Evolutionary conservation across 1,284 basidiomycete species (phyloP).

Genomic region (Abortiporus biennis): DNA sequence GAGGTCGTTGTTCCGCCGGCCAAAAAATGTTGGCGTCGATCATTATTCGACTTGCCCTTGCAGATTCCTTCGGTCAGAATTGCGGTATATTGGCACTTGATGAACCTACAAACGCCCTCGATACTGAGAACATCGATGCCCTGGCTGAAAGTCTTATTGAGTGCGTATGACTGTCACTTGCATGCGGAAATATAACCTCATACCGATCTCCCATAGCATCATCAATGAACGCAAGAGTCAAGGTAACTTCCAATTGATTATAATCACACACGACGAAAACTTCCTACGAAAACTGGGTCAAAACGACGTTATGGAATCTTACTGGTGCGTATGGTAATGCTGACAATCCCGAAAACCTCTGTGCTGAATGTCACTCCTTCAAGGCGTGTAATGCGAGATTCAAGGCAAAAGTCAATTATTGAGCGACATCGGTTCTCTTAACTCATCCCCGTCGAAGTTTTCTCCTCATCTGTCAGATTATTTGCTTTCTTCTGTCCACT

Average conservation of each 20-base stretch:
- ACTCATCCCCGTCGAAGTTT: too few species aligned
- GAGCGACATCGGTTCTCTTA: constrained; percentile 61
- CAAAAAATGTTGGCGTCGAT: constrained; percentile 99
- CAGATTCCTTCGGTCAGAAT: constrained; percentile 96
- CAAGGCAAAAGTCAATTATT: constrained; percentile 69
- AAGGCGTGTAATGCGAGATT: constrained; percentile 54
- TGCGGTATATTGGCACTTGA: constrained; percentile 97
- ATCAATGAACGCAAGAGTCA: constrained; percentile 88
- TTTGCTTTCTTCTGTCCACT: constrained; percentile 2
- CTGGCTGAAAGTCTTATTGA: constrained; percentile 89
- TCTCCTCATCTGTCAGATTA: neutral
- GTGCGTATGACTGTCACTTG: constrained; percentile 41
- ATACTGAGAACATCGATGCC: constrained; percentile 95
- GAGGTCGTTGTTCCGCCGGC: constrained; percentile 95
- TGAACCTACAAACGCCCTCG: constrained; percentile 97
- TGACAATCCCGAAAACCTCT: neutral
- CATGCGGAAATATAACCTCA: constrained; percentile 5
- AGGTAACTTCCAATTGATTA: constrained; percentile 94
- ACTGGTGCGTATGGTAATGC: constrained; percentile 57
- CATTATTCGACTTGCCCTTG: constrained; percentile 95
- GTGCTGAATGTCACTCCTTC: constrained; percentile 5
- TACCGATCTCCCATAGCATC: constrained; percentile 47
- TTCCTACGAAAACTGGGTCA: constrained; percentile 82
- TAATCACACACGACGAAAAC: constrained; percentile 95
- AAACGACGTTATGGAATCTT: constrained; percentile 86